Percentiles rank a stretch among this genome's conserved stretches.
Evolutionary conservation across 208 protist species (phyloP).

Genomic region (Leishmania turanica): DNA sequence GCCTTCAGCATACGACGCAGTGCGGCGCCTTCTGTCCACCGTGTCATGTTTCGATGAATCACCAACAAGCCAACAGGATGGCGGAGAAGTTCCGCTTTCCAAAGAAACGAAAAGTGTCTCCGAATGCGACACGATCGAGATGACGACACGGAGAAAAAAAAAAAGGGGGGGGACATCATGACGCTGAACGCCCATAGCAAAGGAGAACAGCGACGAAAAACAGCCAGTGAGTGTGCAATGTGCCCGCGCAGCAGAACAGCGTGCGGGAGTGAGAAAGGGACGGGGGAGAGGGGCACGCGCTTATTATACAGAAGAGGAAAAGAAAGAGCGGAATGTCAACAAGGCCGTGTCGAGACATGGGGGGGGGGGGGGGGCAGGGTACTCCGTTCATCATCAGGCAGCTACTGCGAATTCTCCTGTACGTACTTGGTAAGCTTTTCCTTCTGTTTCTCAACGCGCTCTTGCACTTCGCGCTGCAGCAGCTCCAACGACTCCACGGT

Average conservation of each 20-base stretch:
- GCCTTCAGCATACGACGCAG: background rate
- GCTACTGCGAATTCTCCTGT: conserved; percentile 19
- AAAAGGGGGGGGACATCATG: background rate
- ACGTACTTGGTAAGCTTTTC: conserved; percentile 28
- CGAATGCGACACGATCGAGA: background rate
- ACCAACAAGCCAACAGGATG: background rate
- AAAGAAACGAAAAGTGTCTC: background rate
- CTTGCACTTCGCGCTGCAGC: conserved; percentile 74
- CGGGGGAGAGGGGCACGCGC: background rate
- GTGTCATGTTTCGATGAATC: background rate
- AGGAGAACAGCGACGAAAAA: no score
- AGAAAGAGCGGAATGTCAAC: conserved; percentile 1
- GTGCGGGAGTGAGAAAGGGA: background rate
- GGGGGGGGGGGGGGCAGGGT: background rate
- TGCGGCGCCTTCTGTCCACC: background rate
- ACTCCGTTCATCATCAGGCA: background rate
- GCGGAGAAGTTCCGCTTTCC: background rate
- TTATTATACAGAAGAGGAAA: background rate
- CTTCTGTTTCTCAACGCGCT: conserved; percentile 53
- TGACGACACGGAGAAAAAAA: background rate
- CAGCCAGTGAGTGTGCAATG: background rate
- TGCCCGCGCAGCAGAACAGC: background rate
- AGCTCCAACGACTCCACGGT: conserved; percentile 78
- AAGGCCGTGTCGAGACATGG: background rate
- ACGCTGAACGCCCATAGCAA: background rate